A percentile compares a stretch with the other conserved stretches of the same genome.
Conservation (phyloP, 345 rosid species). For the Populus ilicifolia region DNA sequence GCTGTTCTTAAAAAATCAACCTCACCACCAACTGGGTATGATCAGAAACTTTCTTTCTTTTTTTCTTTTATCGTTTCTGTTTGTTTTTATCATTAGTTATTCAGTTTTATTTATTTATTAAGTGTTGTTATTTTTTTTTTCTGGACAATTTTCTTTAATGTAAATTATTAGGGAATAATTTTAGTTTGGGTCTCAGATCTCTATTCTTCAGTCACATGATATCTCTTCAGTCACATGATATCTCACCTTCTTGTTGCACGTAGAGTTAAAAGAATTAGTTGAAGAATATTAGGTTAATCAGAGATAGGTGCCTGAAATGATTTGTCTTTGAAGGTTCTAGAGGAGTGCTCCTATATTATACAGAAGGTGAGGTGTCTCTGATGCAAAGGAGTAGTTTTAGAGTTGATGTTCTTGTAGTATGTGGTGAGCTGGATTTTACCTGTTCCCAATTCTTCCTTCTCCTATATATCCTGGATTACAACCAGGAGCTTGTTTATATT, state of each 20-base stretch:
- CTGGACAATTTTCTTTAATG: slow-evolving; percentile 24
- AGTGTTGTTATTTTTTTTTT: neutral
- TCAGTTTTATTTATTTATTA: neutral
- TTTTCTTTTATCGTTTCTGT: neutral
- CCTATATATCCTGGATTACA: neutral
- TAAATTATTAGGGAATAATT: slow-evolving; percentile 27
- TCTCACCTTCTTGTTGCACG: slow-evolving; percentile 11
- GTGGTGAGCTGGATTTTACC: neutral
- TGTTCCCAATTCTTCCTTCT: neutral
- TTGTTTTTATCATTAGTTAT: neutral
- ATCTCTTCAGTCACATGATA: slow-evolving; percentile 12
- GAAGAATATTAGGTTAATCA: neutral
- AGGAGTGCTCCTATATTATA: neutral
- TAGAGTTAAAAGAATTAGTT: neutral
- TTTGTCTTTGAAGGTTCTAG: neutral
- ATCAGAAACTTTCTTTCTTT: neutral
- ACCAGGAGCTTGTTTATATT: slow-evolving; percentile 2
- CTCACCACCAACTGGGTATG: neutral
- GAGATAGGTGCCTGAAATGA: neutral
- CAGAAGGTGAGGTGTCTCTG: slow-evolving; percentile 15
- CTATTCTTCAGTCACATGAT: slow-evolving; percentile 8
- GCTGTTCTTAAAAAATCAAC: neutral
- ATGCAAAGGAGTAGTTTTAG: neutral
- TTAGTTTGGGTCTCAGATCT: slow-evolving; percentile 23
- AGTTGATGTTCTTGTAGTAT: neutral